Base-by-base conservation (phyloP, 495 filamentous ascomycete genomes). In the Margaritispora aquatica region DNA sequence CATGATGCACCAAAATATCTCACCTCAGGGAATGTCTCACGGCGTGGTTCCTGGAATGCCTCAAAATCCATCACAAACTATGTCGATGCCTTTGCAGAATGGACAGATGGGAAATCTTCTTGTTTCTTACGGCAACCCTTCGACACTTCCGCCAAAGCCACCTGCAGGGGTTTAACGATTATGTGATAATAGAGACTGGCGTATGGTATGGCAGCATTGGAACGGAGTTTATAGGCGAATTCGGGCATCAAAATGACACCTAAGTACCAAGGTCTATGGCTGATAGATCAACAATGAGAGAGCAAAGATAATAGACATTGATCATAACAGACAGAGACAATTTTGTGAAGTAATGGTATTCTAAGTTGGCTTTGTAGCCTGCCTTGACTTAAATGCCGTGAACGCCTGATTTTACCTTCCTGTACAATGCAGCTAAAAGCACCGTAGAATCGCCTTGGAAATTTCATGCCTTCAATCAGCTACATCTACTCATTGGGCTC, bases 71-170 rank as follows among this genome's bases (percentile, higher is more conserved):
- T 51, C 58, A n/a, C 55, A 61, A 36, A 47, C 48, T 26, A 44
- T 59, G 55, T 55, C 53, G 17, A 54, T 60, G 36, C 57, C 51
- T 10, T 44, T 60, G 57, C 51, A 48, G 26, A 64, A 64, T 53
- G 66, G 66, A 15, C 63, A 64, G 27, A 15, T 60, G 59, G 66
- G 66, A 47, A 61, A 59, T 60, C 79, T 81, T 63, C 73, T 82
- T 53, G 75, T 79, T 38, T 77, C 74, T 51, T 83, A 78, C 66
- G 80, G 80, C 51, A 82, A 82, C 61, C 75, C 78, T 27, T 79
- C 78, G 20, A 75, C 77, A 29, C 68, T 83, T 56, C 80, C 80
- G 58, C 79, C 80, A 63, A 83, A 83, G 66, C 80, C 80, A 60
- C 73, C 77, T 50, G 60, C 66, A 20, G 63, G 63, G 57, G 51